Base-by-base conservation (phyloP, 345 rosid species). In the Eucalyptus regnans region DNA sequence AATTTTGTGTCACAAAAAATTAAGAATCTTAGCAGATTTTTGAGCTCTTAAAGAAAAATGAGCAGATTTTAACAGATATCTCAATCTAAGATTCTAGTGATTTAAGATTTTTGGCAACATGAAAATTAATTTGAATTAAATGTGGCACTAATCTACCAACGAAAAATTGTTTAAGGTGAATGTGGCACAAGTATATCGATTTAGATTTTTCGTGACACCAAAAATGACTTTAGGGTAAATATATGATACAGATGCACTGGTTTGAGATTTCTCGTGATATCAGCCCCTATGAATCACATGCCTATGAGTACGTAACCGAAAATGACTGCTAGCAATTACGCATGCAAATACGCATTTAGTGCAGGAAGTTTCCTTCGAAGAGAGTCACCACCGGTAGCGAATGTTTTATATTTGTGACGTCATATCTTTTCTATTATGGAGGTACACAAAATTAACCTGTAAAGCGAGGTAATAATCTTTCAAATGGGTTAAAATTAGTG, bases 171-270 rank as follows among this genome's bases (percentile, higher is more conserved):
- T 64, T 64, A n/a, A 64, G 0, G 41, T 15, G 31, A 64, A 64
- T 15, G 41, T n/a, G 20, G 9, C 37, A 64, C 11, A 4, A n/a
- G 41, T 0, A 13, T 64, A 64, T 2, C 1, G 1, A 33, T n/a
- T n/a, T 64, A 33, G 16, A n/a, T n/a, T n/a, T 64, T n/a, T n/a
- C 9, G 2, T n/a, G 9, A n/a, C 10, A 15, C 1, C 1, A n/a
- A n/a, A 62, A 15, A n/a, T 64, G 17, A 64, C 16, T 64, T 64
- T 64, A 10, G 10, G 37, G 31, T 15, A n/a, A 64, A 15, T n/a
- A 6, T 20, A 52, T n/a, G 20, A 3, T 64, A n/a, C 3, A 7
- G 2, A 6, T 14, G 5, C 9, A 4, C 20, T 7, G 4, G 5
- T 14, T 14, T 7, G 8, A 14, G 10, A n/a, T 64, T 64, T 15